A percentile compares a stretch with the other conserved stretches of the same genome.
Evolutionary conservation across 1,139 yeast species (phyloP).

Genomic region (Scheffersomyces lignicola): DNA sequence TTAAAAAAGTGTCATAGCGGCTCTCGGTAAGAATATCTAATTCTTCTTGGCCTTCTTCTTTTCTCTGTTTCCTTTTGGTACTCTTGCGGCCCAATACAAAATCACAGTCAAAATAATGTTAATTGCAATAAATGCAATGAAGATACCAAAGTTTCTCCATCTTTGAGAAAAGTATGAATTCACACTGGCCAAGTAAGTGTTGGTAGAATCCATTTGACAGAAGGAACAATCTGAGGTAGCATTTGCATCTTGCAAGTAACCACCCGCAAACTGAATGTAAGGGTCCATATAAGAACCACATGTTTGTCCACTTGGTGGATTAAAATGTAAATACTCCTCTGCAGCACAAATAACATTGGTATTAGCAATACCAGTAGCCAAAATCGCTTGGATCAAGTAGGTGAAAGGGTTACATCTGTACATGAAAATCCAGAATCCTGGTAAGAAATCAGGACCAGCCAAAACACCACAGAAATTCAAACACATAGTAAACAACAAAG

Average conservation of each 20-base stretch:
- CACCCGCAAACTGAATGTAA: constrained; percentile 49
- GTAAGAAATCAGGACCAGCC: constrained; percentile 24
- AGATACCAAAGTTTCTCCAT: constrained; percentile 74
- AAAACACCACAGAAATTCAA: constrained; percentile 40
- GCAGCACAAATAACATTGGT: constrained; percentile 25
- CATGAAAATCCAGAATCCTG: constrained; percentile 54
- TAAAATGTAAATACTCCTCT: constrained; percentile 25
- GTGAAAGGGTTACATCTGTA: constrained; percentile 70
- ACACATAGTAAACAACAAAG: constrained; percentile 29
- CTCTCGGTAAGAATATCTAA: constrained; percentile 24
- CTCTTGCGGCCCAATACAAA: constrained; percentile 75
- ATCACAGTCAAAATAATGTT: constrained; percentile 52
- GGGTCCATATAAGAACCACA: constrained; percentile 54
- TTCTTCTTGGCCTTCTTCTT: constrained; percentile 17
- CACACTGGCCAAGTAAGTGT: constrained; percentile 48
- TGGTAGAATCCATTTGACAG: constrained; percentile 53
- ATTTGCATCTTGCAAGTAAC: constrained; percentile 44
- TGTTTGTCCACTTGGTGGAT: constrained; percentile 48
- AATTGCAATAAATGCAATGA: constrained; percentile 46
- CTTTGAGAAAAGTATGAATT: constrained; percentile 45
- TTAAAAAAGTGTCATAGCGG: not conserved
- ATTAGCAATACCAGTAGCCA: constrained; percentile 27
- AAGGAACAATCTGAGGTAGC: constrained; percentile 50
- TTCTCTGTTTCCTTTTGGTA: constrained; percentile 49
- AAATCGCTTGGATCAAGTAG: constrained; percentile 42